Evolutionary conservation across 805 yeast species (phyloP).

Genomic region (Pichia manshurica): DNA sequence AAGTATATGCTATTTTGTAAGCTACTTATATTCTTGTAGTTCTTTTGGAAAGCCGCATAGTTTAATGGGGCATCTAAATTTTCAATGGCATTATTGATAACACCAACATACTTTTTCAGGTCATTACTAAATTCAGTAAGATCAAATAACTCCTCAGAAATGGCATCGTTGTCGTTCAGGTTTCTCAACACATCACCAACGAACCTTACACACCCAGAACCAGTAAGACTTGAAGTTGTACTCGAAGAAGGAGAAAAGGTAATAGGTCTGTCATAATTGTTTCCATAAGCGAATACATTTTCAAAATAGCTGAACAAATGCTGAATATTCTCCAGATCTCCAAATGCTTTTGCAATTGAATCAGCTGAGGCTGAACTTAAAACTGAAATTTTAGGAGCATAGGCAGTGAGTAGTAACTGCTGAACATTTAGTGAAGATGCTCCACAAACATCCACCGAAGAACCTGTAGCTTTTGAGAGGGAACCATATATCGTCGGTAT

Average conservation of each 20-base stretch:
- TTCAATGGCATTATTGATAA: neutral
- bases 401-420: conserved; percentile 26
- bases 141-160: conserved; percentile 3
- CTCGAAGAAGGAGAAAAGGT: neutral
- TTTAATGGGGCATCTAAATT: neutral
- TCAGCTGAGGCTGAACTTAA: conserved; percentile 23
- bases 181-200: conserved; percentile 8
- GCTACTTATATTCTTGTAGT: neutral
- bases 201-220: conserved; percentile 11
- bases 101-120: conserved; percentile 4
- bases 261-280: neutral
- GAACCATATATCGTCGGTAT: conserved; percentile 8
- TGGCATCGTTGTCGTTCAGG: neutral
- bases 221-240: neutral
- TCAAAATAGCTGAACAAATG: conserved; percentile 26
- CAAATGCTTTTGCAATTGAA: conserved; percentile 18
- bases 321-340: conserved; percentile 7
- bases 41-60: neutral
- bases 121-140: neutral
- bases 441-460: conserved; percentile 22
- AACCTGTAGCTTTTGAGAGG: neutral
- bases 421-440: conserved; percentile 25
- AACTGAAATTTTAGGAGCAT: conserved; percentile 31
- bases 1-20: conserved; percentile 47
- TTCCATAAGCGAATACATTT: conserved; percentile 8